Evolutionary conservation across 225 moss, liverwort and hornwort species (phyloP).

Genomic region (Straminergon stramineum): DNA sequence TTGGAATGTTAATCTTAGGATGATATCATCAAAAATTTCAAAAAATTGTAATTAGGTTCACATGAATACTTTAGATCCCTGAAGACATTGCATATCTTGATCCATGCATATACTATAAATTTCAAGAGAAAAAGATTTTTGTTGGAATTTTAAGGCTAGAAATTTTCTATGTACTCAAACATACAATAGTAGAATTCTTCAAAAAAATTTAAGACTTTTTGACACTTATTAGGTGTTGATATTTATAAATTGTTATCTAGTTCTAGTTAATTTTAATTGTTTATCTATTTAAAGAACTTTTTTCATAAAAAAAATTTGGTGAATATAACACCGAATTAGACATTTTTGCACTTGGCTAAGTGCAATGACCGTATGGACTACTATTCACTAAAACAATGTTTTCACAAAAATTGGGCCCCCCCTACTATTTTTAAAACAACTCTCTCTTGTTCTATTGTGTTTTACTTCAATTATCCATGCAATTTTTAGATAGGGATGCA

Average conservation of each 20-base stretch:
- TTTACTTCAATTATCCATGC: too few species aligned
- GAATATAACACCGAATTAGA: too few species aligned
- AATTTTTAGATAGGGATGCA: too few species aligned
- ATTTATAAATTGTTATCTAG: not conserved
- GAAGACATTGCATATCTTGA: not conserved
- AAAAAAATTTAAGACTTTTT: not conserved
- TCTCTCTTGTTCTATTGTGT: too few species aligned
- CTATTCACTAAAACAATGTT: too few species aligned
- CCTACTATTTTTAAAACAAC: too few species aligned
- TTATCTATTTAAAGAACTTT: not conserved
- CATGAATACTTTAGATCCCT: not conserved
- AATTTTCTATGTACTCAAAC: not conserved
- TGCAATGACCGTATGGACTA: too few species aligned
- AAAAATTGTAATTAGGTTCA: not conserved
- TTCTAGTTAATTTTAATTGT: not conserved
- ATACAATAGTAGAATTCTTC: not conserved
- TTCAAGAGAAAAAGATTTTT: not conserved
- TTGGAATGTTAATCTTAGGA: too few species aligned
- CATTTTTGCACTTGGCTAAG: too few species aligned
- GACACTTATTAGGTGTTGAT: not conserved
- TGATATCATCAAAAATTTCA: not conserved
- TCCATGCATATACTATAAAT: not conserved
- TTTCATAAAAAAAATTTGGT: too few species aligned
- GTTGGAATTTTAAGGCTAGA: not conserved
- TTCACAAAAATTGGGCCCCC: too few species aligned